Evolutionary conservation across 306 rosid genomes (phyloP), one percentile per base, ranked within the genome.

Genomic region (Cucurbita pepo): DNA sequence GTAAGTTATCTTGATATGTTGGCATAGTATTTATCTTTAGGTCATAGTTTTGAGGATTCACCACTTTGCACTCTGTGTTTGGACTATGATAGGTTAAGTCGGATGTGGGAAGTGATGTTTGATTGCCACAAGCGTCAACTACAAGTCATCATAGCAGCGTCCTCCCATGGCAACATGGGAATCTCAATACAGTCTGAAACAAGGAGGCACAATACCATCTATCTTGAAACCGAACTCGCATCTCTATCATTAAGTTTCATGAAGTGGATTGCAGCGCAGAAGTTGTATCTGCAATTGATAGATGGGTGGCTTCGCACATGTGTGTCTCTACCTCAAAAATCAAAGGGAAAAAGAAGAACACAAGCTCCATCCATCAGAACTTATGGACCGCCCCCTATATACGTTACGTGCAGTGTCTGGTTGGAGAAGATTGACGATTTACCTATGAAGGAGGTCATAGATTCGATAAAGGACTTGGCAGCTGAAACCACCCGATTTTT

Each of bases 71-170:
- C 76, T 72, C 10, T 71, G 43, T 71, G 38, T 77, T 72, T 63
- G 40, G 71, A 21, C 36, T 56, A 47, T 76, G 77, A 40, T 15
- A 94, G 99, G 86, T 83, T 91, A 80, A 77, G 81, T 71, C 88
- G 91, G 75, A 94, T 91, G 99, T 94, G 97, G 99, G 90, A 86
- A 67, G 92, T 79, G 83, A 89, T 94, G 99, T 80, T 58, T 50
- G 91, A 87, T 72, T 91, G 96, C 82, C 97, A 91, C 95, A 86
- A 79, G 82, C 91, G 71, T 75, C 98, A 93, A 81, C 80, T 79
- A 62, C 83, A 79, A 81, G 85, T 93, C 15, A 90, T 93, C 75
- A 78, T 88, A 8, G 82, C 78, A 54, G 86, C 92, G 45, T 75
- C 82, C 70, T 80, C 53, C 73, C 82, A 65, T 72, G 80, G 89